These are phyloP conservation scores for Austroboletus novae-zelandiae DNA, from an alignment of 1,284 basidiomycete species.

Conservation along the genomic window DNA sequence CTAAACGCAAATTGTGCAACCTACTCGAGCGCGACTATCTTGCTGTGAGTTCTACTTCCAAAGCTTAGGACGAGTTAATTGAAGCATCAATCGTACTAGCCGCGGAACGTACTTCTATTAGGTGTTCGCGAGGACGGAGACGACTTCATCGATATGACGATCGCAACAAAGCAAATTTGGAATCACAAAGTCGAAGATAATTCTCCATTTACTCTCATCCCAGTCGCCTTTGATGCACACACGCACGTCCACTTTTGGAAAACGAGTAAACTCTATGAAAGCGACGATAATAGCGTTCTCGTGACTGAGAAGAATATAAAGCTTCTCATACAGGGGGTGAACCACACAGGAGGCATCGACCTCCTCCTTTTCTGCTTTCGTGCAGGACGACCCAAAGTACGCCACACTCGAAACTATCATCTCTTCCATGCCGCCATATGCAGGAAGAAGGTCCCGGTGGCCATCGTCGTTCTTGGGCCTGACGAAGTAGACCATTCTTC, in stretches of 20 bases:
- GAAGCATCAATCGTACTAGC: conserved; percentile 8
- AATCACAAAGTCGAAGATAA: not conserved
- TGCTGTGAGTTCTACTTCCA: conserved; percentile 10
- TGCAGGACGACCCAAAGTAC: conserved; percentile 19
- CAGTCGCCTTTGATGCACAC: conserved; percentile 8
- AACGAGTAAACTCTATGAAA: conserved; percentile 14
- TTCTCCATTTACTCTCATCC: conserved; percentile 3
- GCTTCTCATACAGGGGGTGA: conserved; percentile 22
- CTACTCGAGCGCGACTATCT: conserved; percentile 13
- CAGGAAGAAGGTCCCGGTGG: conserved; percentile 21
- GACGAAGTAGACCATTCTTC: conserved; percentile 5
- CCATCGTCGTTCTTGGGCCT: conserved; percentile 20
- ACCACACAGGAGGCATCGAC: conserved; percentile 18
- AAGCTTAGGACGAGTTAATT: not conserved
- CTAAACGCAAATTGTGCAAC: conserved; percentile 11
- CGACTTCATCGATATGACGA: conserved; percentile 15
- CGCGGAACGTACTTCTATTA: conserved; percentile 20
- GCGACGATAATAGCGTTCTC: conserved; percentile 4
- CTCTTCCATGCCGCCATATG: conserved; percentile 25
- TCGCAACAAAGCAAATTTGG: not conserved
- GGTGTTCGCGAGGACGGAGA: conserved; percentile 18
- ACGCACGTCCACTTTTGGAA: conserved; percentile 23
- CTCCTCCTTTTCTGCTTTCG: conserved; percentile 29
- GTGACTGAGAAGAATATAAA: conserved; percentile 17
- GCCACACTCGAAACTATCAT: conserved; percentile 18